Percentiles rank a stretch among this genome's conserved stretches.
phyloP scores from a whole-genome alignment of 768 basidiomycete genomes.

The Mycena albidolilacea region DNA sequence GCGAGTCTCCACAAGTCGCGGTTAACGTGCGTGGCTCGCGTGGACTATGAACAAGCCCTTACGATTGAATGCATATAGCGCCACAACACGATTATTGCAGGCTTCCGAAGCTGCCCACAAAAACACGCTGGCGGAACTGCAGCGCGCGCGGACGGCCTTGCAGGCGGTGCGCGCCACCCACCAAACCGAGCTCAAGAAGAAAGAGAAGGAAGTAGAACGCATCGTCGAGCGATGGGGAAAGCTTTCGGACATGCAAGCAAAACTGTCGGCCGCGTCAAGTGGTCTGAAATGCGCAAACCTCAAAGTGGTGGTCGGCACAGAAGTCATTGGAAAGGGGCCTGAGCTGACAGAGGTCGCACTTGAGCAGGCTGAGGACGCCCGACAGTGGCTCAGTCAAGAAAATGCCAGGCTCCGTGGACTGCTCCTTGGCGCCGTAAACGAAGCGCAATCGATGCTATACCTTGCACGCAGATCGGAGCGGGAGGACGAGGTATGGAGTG shows the following conservation, averaged over 20 bases:
- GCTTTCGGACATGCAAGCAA: conserved; percentile 77
- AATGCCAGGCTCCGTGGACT: conserved; percentile 73
- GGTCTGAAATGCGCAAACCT: conserved; percentile 72
- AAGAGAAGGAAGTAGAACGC: conserved; percentile 84
- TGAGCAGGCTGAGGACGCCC: conserved; percentile 79
- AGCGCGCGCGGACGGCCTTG: conserved; percentile 77
- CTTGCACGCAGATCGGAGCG: conserved; percentile 57
- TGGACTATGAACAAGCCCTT: background rate
- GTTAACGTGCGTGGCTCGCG: conserved; percentile 66
- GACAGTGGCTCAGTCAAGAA: conserved; percentile 74
- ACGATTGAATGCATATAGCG: conserved; percentile 52
- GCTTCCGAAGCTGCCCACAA: conserved; percentile 77
- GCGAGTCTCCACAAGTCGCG: conserved; percentile 80
- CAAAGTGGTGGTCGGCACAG: conserved; percentile 60
- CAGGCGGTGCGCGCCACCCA: conserved; percentile 80
- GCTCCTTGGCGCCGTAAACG: conserved; percentile 75
- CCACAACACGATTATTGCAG: conserved; percentile 68
- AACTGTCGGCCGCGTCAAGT: conserved; percentile 62
- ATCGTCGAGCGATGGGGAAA: conserved; percentile 84
- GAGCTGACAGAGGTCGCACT: conserved; percentile 76
- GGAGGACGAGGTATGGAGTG: conserved; percentile 62
- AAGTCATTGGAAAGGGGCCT: conserved; percentile 64
- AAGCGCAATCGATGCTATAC: conserved; percentile 70
- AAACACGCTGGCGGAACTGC: conserved; percentile 77
- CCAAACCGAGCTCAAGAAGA: conserved; percentile 82